These are phyloP conservation scores for Spergularia azorica DNA, from an alignment of 179 eudicot genomes.

Conservation along the genomic window DNA sequence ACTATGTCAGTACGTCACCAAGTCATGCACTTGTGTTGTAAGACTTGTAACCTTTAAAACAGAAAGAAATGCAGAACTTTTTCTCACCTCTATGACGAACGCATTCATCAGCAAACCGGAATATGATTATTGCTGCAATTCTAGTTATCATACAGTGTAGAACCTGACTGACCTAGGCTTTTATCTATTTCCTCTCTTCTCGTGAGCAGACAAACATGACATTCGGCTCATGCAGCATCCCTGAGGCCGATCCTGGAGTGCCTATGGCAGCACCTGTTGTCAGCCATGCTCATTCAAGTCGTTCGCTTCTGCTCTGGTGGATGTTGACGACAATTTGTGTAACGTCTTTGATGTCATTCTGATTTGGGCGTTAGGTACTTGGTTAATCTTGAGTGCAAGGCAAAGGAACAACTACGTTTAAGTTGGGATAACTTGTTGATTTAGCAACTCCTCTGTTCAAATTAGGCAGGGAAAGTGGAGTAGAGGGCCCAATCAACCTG, in stretches of 20 bases:
- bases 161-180: neutral
- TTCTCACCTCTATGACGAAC: neutral
- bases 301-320: conserved; percentile 34
- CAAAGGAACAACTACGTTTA: neutral
- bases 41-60: neutral
- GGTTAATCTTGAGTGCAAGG: conserved; percentile 20
- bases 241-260: conserved; percentile 35
- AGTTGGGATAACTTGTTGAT: conserved; percentile 11
- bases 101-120: neutral
- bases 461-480: neutral
- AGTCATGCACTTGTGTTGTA: neutral
- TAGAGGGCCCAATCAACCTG: conserved; percentile 5
- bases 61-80: neutral
- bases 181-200: neutral
- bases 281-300: conserved; percentile 27
- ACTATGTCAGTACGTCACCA: too few relatives aligned
- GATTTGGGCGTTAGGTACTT: conserved; percentile 8
- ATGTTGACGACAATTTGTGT: conserved; percentile 22
- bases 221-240: conserved; percentile 62
- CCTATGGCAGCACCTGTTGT: conserved; percentile 31
- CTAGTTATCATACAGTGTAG: neutral
- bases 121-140: neutral
- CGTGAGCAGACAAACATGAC: conserved; percentile 63
- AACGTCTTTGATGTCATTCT: conserved; percentile 23
- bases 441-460: neutral